phyloP scores from a whole-genome alignment of 495 filamentous ascomycete species.

The Echria macrotheca region DNA sequence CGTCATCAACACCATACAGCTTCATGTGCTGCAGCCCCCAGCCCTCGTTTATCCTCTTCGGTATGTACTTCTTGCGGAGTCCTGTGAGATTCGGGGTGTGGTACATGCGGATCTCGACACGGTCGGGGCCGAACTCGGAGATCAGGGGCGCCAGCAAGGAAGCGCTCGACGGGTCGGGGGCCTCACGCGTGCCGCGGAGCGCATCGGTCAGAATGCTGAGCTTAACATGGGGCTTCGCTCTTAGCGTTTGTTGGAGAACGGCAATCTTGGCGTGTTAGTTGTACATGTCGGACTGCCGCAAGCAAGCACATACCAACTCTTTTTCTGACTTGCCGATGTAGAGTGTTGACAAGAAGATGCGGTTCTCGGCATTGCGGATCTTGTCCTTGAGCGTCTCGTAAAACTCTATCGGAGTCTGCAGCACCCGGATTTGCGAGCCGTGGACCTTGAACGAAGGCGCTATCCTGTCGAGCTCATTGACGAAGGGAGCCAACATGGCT shows the following conservation, averaged over 20 bases:
- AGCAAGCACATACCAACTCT: constrained; percentile 77
- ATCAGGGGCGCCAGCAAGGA: constrained; percentile 81
- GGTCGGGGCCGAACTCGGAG: constrained; percentile 70
- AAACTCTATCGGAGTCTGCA: constrained; percentile 76
- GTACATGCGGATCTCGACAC: constrained; percentile 95
- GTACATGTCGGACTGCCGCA: too few relatives aligned
- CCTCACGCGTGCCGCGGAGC: constrained; percentile 85
- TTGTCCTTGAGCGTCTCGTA: constrained; percentile 82
- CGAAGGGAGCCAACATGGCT: constrained; percentile 60
- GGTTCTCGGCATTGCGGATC: constrained; percentile 68
- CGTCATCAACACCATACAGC: constrained; percentile 92
- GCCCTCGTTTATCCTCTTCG: constrained; percentile 89
- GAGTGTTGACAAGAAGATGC: constrained; percentile 88
- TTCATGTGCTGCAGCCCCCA: constrained; percentile 99
- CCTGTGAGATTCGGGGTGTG: constrained; percentile 96
- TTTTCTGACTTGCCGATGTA: constrained; percentile 94
- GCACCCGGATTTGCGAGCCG: constrained; percentile 71
- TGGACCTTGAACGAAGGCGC: constrained; percentile 82
- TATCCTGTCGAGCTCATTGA: constrained; percentile 77
- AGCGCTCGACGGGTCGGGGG: constrained; percentile 81
- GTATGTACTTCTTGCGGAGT: constrained; percentile 72
- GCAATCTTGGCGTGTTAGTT: constrained; percentile 53
- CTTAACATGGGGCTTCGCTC: constrained; percentile 65
- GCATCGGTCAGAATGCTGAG: constrained; percentile 93
- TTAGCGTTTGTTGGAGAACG: constrained; percentile 69